A percentile compares a stretch with the other conserved stretches of the same genome.
phyloP scores from a whole-genome alignment of 345 rosid genomes.

The Arabidopsis arenosa region DNA sequence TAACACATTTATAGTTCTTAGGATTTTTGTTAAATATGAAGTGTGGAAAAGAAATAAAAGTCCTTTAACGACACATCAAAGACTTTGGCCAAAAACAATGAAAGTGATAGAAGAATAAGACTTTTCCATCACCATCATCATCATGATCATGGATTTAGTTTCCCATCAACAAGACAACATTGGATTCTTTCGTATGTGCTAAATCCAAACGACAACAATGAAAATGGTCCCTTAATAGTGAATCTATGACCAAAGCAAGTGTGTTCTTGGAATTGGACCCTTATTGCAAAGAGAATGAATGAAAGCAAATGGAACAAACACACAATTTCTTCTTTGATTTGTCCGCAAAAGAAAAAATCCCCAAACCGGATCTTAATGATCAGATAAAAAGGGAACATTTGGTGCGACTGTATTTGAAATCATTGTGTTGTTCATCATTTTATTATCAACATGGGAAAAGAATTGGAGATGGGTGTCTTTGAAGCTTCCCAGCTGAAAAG shows the following conservation, averaged over 20 bases:
- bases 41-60: not conserved
- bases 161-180: constrained; percentile 42
- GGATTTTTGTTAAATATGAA: constrained; percentile 8
- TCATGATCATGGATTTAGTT: constrained; percentile 30
- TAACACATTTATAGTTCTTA: constrained; percentile 12
- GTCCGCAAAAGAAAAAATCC: constrained; percentile 18
- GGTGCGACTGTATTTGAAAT: not conserved
- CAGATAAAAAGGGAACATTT: not conserved
- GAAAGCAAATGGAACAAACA: constrained; percentile 15
- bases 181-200: constrained; percentile 45
- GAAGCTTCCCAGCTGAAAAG: constrained; percentile 62
- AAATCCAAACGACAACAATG: constrained; percentile 32
- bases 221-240: constrained; percentile 28
- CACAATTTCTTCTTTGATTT: constrained; percentile 23
- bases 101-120: constrained; percentile 39
- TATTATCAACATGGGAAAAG: constrained; percentile 78
- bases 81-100: constrained; percentile 36
- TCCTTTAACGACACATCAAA: constrained; percentile 18
- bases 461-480: constrained; percentile 78
- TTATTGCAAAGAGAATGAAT: constrained; percentile 5
- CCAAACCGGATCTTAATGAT: not conserved
- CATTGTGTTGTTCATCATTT: constrained; percentile 37
- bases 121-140: constrained; percentile 26
- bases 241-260: constrained; percentile 30
- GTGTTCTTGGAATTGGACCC: constrained; percentile 23